phyloP scores from a whole-genome alignment of 352 stramenopile species.

The Phytophthora syringae region DNA sequence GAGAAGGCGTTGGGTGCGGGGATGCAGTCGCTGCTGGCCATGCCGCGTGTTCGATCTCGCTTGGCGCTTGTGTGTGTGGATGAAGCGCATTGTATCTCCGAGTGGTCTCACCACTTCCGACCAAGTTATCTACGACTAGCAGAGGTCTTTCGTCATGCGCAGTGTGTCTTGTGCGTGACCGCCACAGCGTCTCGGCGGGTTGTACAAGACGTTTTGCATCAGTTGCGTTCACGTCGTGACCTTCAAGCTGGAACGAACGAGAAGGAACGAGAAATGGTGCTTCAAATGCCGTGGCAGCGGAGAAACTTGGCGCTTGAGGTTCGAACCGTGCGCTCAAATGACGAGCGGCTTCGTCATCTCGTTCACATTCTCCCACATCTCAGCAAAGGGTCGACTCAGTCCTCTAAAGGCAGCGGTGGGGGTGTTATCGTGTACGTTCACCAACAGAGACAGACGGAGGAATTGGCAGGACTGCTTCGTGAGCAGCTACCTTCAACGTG shows the following conservation, averaged over 20 bases:
- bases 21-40: slow-evolving; percentile 72
- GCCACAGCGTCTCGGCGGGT: slow-evolving; percentile 90
- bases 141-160: slow-evolving; percentile 60
- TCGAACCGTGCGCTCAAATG: slow-evolving; percentile 57
- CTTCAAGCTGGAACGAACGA: slow-evolving; percentile 17
- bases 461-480: slow-evolving; percentile 67
- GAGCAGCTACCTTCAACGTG: slow-evolving; percentile 53
- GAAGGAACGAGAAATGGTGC: slow-evolving; percentile 49
- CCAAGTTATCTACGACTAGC: slow-evolving; percentile 80
- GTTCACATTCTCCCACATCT: slow-evolving; percentile 31
- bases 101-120: slow-evolving; percentile 96
- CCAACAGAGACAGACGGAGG: slow-evolving; percentile 78
- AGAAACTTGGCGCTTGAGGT: slow-evolving; percentile 70
- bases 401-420: slow-evolving; percentile 32
- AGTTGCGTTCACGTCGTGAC: slow-evolving; percentile 50
- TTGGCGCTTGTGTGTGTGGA: slow-evolving; percentile 93
- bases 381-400: slow-evolving; percentile 32
- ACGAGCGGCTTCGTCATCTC: slow-evolving; percentile 56
- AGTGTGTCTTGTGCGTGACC: slow-evolving; percentile 92
- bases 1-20: slow-evolving; percentile 87
- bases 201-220: slow-evolving; percentile 70
- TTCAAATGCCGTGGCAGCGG: slow-evolving; percentile 82
- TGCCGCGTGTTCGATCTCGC: slow-evolving; percentile 46
- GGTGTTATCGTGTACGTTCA: slow-evolving; percentile 88
- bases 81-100: slow-evolving; percentile 95